Evolutionary conservation across 768 basidiomycete species (phyloP), one percentile per base, ranked within the genome.

Genomic region (Agrocybe praecox): DNA sequence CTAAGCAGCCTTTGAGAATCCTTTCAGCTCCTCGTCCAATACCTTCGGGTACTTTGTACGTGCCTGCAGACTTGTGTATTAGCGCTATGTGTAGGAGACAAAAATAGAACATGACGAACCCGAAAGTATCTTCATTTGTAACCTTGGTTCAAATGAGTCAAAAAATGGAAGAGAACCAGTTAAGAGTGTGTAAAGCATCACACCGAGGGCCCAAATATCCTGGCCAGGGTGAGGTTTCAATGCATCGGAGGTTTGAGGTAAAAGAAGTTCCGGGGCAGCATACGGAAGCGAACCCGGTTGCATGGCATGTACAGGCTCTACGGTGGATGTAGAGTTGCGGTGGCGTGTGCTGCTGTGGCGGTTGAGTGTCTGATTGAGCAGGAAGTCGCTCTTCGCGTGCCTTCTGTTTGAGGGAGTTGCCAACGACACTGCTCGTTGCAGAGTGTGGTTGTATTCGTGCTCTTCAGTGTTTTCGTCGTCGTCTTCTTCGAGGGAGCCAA

Each of bases 191-290:
- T 94, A 92, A 1, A 99, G 84, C 60, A 97, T 81, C 53, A 95
- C 87, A 0, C 97, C 97, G 2, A 98, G 75, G 0, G 97, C 95
- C 97, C 97, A 99, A 24, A 98, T 87, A 61, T 99, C 97, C 67
- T 95, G 92, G 0, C 91, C 85, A 2, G 94, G 89, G 62, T 84
- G 74, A 0, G 83, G 80, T 44, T 68, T 70, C 6, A 76, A 63
- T 0, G 74, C 65, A 1, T 70, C 70, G 26, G 74, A 66, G 2
- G 73, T 69, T 50, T 82, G 84, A 0, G 90, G 85, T 3, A 85
- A 77, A 2, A 97, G 80, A 2, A 97, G 81, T 68, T 98, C 95
- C 6, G 95, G 95, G 0, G 95, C 82, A 1, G 93, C 90, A 65
- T 98, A 98, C 0, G 94, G 94, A 2, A 98, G 74, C 1, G 94